phyloP scores from a whole-genome alignment of 2,329 filamentous ascomycete species.

The Pseudocercospora vitis region DNA sequence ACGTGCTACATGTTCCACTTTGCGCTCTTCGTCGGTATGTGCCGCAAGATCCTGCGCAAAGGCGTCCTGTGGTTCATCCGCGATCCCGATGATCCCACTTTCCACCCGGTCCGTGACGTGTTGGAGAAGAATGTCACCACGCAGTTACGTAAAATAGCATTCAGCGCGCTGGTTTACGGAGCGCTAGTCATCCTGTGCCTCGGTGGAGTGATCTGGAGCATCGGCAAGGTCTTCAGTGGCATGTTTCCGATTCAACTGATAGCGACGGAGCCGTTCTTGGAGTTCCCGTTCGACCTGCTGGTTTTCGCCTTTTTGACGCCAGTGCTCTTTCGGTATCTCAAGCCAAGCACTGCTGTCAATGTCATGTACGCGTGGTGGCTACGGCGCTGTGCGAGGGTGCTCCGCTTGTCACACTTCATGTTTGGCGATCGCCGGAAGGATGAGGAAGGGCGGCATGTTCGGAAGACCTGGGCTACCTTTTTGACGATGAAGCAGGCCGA shows the following conservation, averaged over 20 bases:
- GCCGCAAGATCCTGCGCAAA: constrained; percentile 91
- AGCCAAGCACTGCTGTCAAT: constrained; percentile 80
- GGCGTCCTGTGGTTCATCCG: constrained; percentile 97
- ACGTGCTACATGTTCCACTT: constrained; percentile 99
- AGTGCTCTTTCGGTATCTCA: constrained; percentile 77
- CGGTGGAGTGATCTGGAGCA: constrained; percentile 92
- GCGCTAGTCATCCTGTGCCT: constrained; percentile 89
- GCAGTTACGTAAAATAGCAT: constrained; percentile 92
- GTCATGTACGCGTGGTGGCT: constrained; percentile 97
- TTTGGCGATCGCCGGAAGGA: constrained; percentile 80
- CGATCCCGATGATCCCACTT: constrained; percentile 96
- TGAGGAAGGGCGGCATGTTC: constrained; percentile 67
- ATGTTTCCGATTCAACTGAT: constrained; percentile 92
- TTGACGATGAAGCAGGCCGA: constrained; percentile 22
- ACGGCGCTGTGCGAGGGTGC: constrained; percentile 72
- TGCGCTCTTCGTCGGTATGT: constrained; percentile 97
- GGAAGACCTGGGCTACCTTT: constrained; percentile 34
- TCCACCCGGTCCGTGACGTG: constrained; percentile 95
- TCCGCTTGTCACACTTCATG: constrained; percentile 87
- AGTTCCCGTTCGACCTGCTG: constrained; percentile 89
- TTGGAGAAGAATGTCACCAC: constrained; percentile 89
- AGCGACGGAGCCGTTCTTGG: constrained; percentile 84
- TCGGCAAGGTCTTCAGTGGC: constrained; percentile 64
- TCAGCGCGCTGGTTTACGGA: constrained; percentile 93
- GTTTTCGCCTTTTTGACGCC: constrained; percentile 98